Evolutionary conservation across 2,329 filamentous ascomycete species (phyloP).

Genomic region (Fusarium luffae): DNA sequence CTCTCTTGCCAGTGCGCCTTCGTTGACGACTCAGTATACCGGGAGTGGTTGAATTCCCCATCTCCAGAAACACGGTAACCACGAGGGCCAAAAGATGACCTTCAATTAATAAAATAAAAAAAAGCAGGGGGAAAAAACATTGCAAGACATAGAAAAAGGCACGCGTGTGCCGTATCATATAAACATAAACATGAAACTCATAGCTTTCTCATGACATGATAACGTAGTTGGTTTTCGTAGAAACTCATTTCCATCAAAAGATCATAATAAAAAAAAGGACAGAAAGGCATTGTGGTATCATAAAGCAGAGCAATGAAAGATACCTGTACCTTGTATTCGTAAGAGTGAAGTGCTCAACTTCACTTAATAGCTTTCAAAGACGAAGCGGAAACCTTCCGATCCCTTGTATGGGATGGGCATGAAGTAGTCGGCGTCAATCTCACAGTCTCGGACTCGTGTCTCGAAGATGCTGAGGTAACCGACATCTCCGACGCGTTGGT

Average conservation of each 20-base stretch:
- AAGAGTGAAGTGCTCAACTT: constrained; percentile 11
- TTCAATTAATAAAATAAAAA: neutral
- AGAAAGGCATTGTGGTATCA: constrained; percentile 28
- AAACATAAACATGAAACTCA: constrained; percentile 35
- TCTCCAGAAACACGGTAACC: constrained; percentile 20
- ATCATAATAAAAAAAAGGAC: constrained; percentile 8
- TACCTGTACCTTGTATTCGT: constrained; percentile 19
- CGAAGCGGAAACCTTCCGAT: constrained; percentile 50
- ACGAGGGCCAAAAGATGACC: constrained; percentile 9
- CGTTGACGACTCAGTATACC: constrained; percentile 21
- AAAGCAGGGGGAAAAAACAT: neutral
- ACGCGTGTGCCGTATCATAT: constrained; percentile 30
- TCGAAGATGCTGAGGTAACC: constrained; percentile 52
- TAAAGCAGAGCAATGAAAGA: constrained; percentile 27
- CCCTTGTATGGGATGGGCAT: constrained; percentile 55
- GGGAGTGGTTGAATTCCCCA: constrained; percentile 1
- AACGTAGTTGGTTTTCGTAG: constrained; percentile 31
- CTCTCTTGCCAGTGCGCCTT: constrained; percentile 29
- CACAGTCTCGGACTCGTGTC: constrained; percentile 50
- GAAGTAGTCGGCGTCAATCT: constrained; percentile 54
- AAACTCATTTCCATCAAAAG: constrained; percentile 25
- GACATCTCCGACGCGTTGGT: constrained; percentile 49
- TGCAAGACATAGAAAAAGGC: constrained; percentile 39
- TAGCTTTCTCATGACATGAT: constrained; percentile 33
- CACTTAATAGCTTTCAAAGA: constrained; percentile 46